Conservation (phyloP, 768 basidiomycete genomes). For the Phlegmacium glaucopus region DNA sequence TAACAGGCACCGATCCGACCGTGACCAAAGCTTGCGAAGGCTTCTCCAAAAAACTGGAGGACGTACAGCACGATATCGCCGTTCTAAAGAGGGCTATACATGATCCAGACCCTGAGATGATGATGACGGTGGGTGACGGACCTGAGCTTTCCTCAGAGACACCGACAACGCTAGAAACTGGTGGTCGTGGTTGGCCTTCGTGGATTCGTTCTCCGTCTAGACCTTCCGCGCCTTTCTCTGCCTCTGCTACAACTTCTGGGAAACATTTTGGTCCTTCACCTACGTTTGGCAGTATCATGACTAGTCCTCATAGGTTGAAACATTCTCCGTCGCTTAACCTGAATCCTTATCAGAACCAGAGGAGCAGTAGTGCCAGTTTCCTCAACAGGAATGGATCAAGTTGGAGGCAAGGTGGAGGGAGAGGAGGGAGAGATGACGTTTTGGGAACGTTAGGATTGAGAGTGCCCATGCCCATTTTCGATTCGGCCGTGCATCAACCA, state of each 20-base stretch:
- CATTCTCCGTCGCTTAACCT: conserved; percentile 38
- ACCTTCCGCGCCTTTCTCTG: conserved; percentile 35
- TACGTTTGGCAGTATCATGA: conserved; percentile 75
- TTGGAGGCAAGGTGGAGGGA: conserved; percentile 6
- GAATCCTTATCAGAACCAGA: conserved; percentile 11
- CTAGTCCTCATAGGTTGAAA: conserved; percentile 54
- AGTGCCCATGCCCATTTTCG: conserved; percentile 56
- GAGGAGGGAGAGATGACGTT: conserved; percentile 29
- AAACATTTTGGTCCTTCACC: conserved; percentile 25
- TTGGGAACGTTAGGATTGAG: conserved; percentile 46
- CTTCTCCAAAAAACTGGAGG: conserved; percentile 61
- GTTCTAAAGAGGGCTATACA: conserved; percentile 59
- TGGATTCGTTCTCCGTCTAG: conserved; percentile 44
- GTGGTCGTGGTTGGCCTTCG: conserved; percentile 18
- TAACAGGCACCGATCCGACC: conserved; percentile 47
- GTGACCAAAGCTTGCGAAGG: conserved; percentile 43
- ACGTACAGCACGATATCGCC: conserved; percentile 76
- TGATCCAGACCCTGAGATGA: conserved; percentile 19
- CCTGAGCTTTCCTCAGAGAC: conserved; percentile 22
- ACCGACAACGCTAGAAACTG: conserved; percentile 6
- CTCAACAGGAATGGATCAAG: conserved; percentile 13
- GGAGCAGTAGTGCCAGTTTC: conserved; percentile 11
- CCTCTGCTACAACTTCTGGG: background rate
- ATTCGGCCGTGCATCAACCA: conserved; percentile 3
- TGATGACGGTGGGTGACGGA: too few species aligned